Evolutionary conservation across 208 protist genomes (phyloP), one percentile per base, ranked within the genome.

Genomic region (Wallacemonas sp.): DNA sequence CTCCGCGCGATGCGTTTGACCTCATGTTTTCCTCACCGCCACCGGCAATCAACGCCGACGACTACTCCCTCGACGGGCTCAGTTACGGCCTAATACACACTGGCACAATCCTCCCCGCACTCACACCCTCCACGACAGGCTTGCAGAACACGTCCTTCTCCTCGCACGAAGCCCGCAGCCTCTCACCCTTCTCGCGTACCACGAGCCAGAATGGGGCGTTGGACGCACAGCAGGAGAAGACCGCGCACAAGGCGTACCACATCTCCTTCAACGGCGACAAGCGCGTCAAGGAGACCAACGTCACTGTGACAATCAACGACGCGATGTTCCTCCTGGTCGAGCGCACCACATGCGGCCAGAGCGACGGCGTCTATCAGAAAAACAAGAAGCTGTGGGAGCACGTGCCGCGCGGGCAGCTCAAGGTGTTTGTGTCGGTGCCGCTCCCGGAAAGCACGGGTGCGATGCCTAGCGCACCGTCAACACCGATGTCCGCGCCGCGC

Each of bases 361-460:
- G 76, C 45, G 76, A 89, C 48, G 77, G 63, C n/a, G 76, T 92
- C n/a, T 96, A 96, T 64, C 62, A 63, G 3, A 81, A 75, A 39
- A 91, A 78, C 57, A 76, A 69, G 11, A 87, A 89, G 42, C 65
- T 92, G n/a, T 96, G 90, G 87, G 86, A 96, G 70, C 67, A 86
- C 26, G 73, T 96, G 5, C 90, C 90, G 5, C 52, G 82, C 1
- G 90, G 90, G 1, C 81, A 93, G 65, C 79, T 81, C 0, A 61
- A 76, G 14, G 87, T 96, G 28, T 92, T 93, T 59, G 73, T 63
- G 22, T 67, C 49, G 10, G 18, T 46, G 2, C 59, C 59, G 5
- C 26, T 33, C 33, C 1, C 33, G 2, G 36, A 64, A 7, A 14
- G n/a, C 14, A 18, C 57, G 3, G 12, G 10, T 16, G n/a, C 25